Conservation (phyloP, 176 grass and related monocot genomes). For the Typha latifolia region DNA sequence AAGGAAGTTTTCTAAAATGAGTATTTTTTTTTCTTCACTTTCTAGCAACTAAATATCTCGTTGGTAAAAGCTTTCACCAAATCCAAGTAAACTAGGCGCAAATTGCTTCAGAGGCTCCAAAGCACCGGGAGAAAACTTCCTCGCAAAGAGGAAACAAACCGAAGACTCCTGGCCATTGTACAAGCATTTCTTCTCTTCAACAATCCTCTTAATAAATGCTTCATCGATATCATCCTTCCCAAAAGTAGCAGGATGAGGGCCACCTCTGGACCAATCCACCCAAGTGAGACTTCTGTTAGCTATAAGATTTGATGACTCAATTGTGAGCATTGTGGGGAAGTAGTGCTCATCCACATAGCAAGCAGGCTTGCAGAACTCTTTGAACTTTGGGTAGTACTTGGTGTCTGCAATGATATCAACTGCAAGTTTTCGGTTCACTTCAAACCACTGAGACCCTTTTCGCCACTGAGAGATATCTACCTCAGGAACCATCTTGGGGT, state of each 20-base stretch:
- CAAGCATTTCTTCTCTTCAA: slow-evolving; percentile 13
- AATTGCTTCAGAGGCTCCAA: slow-evolving; percentile 30
- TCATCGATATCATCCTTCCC: slow-evolving; percentile 24
- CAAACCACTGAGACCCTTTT: slow-evolving; percentile 81
- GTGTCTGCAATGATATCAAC: slow-evolving; percentile 28
- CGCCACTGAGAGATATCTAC: slow-evolving; percentile 29
- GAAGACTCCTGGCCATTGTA: slow-evolving; percentile 36
- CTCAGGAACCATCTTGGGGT: slow-evolving; percentile 20
- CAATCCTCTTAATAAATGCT: slow-evolving; percentile 17
- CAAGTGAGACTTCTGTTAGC: slow-evolving; percentile 42
- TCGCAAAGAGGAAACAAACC: slow-evolving; percentile 51
- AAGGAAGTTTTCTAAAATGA: no score
- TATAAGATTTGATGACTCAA: slow-evolving; percentile 12
- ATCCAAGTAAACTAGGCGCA: slow-evolving; percentile 29
- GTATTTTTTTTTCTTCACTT: no score
- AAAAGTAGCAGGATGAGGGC: slow-evolving; percentile 63
- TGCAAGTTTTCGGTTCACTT: slow-evolving; percentile 30
- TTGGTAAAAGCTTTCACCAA: background rate
- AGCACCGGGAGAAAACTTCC: slow-evolving; percentile 51
- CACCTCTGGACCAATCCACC: slow-evolving; percentile 69
- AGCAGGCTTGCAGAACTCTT: slow-evolving; percentile 23
- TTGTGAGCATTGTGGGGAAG: slow-evolving; percentile 46
- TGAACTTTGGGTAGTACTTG: slow-evolving; percentile 50
- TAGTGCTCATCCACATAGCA: slow-evolving; percentile 81
- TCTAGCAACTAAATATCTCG: no score